Percentiles rank a stretch among this genome's conserved stretches.
These are phyloP conservation scores for Colletotrichum filicis DNA, from an alignment of 2,329 filamentous ascomycete species.

Conservation along the genomic window DNA sequence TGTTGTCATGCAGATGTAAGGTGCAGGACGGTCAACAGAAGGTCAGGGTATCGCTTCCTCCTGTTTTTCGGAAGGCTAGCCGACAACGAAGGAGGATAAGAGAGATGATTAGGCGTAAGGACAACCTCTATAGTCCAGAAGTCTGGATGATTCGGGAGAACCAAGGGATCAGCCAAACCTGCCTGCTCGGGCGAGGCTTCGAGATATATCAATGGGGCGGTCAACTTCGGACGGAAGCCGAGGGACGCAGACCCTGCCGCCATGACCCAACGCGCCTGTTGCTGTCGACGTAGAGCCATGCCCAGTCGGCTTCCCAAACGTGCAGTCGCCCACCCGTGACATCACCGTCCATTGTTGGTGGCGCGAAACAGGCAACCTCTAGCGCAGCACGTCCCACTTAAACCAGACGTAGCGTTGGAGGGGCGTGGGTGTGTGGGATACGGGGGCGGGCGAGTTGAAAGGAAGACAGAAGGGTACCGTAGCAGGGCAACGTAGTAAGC, in stretches of 20 bases:
- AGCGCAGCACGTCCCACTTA: conserved; percentile 30
- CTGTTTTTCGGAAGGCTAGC: background rate
- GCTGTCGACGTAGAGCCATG: background rate
- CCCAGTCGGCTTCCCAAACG: conserved; percentile 7
- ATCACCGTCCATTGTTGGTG: conserved; percentile 21
- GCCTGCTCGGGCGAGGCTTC: background rate
- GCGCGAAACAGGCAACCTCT: conserved; percentile 28
- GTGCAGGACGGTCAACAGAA: background rate
- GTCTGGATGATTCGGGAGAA: background rate
- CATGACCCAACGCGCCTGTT: background rate
- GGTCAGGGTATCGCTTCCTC: background rate
- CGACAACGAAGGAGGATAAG: background rate
- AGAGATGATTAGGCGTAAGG: background rate
- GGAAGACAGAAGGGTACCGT: background rate
- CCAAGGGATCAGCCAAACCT: background rate
- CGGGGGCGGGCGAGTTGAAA: background rate
- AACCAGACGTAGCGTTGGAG: conserved; percentile 13
- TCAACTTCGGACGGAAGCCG: conserved; percentile 25
- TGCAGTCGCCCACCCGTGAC: conserved; percentile 28
- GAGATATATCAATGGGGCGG: background rate
- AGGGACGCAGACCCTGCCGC: background rate
- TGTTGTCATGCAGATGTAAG: conserved; percentile 44
- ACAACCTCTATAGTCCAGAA: background rate
- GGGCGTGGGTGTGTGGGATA: background rate
- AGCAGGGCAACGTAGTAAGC: background rate